Evolutionary conservation across 768 basidiomycete species (phyloP).

Genomic region (Rhodotorula diobovata): DNA sequence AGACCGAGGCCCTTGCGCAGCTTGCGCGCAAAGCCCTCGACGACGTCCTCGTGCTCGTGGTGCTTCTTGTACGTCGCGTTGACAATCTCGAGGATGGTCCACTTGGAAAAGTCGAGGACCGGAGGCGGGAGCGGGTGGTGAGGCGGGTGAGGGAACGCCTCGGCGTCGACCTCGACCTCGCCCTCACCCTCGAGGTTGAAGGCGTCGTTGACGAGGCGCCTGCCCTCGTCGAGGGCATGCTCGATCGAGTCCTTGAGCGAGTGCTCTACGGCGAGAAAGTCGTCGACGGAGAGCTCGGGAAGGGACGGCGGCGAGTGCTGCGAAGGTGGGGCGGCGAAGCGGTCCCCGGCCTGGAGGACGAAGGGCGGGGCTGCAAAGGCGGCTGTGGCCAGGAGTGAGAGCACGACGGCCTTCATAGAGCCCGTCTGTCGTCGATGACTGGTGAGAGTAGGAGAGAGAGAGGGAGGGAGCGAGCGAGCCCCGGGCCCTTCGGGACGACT

Average conservation of each 20-base stretch:
- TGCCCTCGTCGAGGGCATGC: not conserved
- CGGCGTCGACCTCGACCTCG: not conserved
- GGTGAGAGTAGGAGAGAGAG: not conserved
- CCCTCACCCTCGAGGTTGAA: not conserved
- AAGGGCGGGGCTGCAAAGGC: conserved; percentile 3
- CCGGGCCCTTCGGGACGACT: not conserved
- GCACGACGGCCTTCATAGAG: not conserved
- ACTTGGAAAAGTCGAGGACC: conserved; percentile 35
- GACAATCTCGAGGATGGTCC: conserved; percentile 42
- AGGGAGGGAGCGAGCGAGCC: not conserved
- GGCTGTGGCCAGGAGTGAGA: not conserved
- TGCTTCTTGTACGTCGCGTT: conserved; percentile 37
- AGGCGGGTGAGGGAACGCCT: conserved; percentile 1
- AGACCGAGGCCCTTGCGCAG: conserved; percentile 4
- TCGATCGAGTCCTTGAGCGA: conserved; percentile 2
- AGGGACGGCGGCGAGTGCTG: not conserved
- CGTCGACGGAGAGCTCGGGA: conserved; percentile 14
- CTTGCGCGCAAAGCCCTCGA: not conserved
- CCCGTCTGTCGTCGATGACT: not conserved
- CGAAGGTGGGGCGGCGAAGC: not conserved
- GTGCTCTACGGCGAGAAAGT: conserved; percentile 25
- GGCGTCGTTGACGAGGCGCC: not conserved
- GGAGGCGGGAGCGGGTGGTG: conserved; percentile 12
- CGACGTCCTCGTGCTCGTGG: not conserved
- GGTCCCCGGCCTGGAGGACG: conserved; percentile 6